Evolutionary conservation across 768 basidiomycete species (phyloP).

Genomic region (Suillus cothurnatus): DNA sequence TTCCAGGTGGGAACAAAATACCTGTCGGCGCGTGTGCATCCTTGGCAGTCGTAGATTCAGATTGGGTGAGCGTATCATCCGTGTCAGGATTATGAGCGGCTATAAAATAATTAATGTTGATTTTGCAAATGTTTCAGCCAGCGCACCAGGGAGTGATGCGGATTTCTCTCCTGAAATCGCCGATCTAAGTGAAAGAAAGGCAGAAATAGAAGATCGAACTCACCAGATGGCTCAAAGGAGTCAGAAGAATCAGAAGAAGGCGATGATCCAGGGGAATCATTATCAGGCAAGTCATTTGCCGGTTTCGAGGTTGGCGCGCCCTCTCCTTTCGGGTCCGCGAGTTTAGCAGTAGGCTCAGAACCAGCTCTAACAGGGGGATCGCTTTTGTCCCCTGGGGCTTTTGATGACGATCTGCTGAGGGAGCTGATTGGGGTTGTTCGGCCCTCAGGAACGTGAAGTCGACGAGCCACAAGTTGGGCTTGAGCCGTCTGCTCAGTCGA

Average conservation of each 20-base stretch:
- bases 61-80: constrained; percentile 4
- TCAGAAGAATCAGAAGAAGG: constrained; percentile 8
- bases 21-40: not conserved
- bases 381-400: constrained; percentile 24
- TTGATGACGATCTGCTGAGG: constrained; percentile 42
- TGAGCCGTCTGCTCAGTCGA: constrained; percentile 48
- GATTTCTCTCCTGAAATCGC: constrained; percentile 2
- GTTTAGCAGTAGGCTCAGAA: not conserved
- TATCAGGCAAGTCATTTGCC: constrained; percentile 6
- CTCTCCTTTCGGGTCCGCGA: constrained; percentile 1
- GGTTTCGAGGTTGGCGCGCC: not conserved
- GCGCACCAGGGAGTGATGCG: constrained; percentile 4
- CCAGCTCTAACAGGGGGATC: constrained; percentile 14
- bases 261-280: constrained; percentile 7
- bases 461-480: constrained; percentile 48
- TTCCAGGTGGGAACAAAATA: not conserved
- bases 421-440: constrained; percentile 39
- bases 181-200: not conserved
- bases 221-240: constrained; percentile 5
- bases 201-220: not conserved
- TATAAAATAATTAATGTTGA: constrained; percentile 2
- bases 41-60: not conserved
- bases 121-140: not conserved
- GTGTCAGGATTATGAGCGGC: constrained; percentile 2
- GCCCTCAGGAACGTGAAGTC: constrained; percentile 51